Evolutionary conservation across 2,329 filamentous ascomycete genomes (phyloP), one percentile per base, ranked within the genome.

Genomic region (Coleophoma cylindrospora): DNA sequence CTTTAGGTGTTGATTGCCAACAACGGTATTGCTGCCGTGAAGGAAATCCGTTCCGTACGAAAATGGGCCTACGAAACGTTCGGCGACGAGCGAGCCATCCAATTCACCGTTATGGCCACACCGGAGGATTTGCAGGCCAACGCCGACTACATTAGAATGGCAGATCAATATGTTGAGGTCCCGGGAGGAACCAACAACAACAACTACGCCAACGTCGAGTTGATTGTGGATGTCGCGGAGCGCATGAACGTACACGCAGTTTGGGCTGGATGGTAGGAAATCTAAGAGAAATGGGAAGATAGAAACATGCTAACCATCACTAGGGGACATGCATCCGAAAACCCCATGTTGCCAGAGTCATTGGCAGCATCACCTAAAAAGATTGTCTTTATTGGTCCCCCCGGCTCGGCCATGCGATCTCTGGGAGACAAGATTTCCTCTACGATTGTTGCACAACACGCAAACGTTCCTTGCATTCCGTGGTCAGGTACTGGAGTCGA

Each of bases 1-100:
- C 33, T 49, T 61, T 65, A 97, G 92, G 91, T 97, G 49, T 81
- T 99, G 58, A 99, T 99, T 72, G 94, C 94, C 69, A 99, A 99
- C 79, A 99, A 99, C 76, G 94, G 94, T 80, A 99, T 99, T 71
- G 94, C 94, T 47, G 94, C 94, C 67, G 94, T 99, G 71, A 99
- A 99, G 75, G 94, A 99, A 74, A 99, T 99, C 69, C 86, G 94
- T 71, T 97, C 92, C 53, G 92, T 99, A 67, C 88, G 94, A 72
- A 99, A 97, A 91, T 99, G 94, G 94, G 94, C 94, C 54, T 99
- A 99, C 84, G 94, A 99, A 75, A 95, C 89, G 8, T 99, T 99
- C 68, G 92, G 94, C 74, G 91, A 99, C 74, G 94, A 99, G 78
- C 84, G 88, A 66, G 94, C 92, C 63, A 96, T 99, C 67, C 91